A percentile compares a stretch with the other conserved stretches of the same genome.
Conservation (phyloP, 139 green algal species). For the Cymbomonas tetramitiformis region DNA sequence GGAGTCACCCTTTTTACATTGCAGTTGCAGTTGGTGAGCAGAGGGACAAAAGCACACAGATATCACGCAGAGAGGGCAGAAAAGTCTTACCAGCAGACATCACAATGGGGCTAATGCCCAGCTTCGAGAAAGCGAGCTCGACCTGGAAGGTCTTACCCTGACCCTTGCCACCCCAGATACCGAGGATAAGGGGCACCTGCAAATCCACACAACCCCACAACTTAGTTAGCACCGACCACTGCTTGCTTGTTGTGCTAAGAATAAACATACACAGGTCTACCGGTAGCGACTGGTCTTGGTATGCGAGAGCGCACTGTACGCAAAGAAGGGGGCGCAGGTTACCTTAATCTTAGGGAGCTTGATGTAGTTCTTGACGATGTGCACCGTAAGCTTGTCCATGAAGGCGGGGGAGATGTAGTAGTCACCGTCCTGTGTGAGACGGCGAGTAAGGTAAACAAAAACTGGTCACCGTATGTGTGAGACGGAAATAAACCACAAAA, state of each 20-base stretch:
- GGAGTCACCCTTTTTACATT: too few relatives aligned
- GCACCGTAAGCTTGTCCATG: conserved; percentile 87
- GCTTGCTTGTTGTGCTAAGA: background rate
- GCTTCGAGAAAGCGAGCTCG: conserved; percentile 90
- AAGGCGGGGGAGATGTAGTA: conserved; percentile 97
- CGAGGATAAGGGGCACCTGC: conserved; percentile 91
- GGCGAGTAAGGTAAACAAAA: too few relatives aligned
- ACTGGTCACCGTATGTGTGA: too few relatives aligned
- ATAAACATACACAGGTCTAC: conserved; percentile 8
- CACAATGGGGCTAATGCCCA: conserved; percentile 88
- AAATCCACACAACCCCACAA: too few relatives aligned
- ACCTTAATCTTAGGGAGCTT: conserved; percentile 81
- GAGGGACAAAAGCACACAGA: too few relatives aligned
- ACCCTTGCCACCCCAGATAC: conserved; percentile 97
- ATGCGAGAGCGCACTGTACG: background rate
- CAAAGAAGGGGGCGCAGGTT: conserved; percentile 24
- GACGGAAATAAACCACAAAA: too few relatives aligned
- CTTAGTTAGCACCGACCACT: background rate
- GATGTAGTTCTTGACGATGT: conserved; percentile 97
- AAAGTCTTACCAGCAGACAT: conserved; percentile 97
- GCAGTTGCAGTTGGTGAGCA: too few relatives aligned
- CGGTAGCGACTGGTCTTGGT: background rate
- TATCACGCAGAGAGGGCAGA: too few relatives aligned
- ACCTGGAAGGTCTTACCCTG: conserved; percentile 97
- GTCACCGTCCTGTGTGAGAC: conserved; percentile 56